Conservation (phyloP, 2,329 filamentous ascomycete species). For the Leptographium lundbergii region DNA sequence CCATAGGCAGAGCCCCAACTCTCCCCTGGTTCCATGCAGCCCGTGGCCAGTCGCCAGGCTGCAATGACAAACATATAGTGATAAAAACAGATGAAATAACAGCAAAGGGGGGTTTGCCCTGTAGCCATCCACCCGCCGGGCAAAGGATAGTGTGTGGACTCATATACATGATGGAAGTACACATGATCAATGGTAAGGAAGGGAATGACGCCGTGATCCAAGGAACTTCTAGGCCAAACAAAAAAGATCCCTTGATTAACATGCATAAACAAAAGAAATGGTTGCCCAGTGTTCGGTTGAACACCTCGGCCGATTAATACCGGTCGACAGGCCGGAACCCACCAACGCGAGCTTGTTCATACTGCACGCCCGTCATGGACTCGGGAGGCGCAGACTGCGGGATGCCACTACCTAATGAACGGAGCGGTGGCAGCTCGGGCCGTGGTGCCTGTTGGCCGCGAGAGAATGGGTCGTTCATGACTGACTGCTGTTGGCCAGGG, state of each 20-base stretch:
- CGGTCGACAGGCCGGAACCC: slow-evolving; percentile 26
- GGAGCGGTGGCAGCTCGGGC: slow-evolving; percentile 43
- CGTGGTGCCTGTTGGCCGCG: slow-evolving; percentile 19
- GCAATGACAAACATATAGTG: not conserved
- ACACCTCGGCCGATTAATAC: not conserved
- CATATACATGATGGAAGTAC: not conserved
- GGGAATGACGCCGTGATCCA: not conserved
- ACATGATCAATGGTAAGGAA: not conserved
- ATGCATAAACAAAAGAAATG: not conserved
- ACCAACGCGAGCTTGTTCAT: slow-evolving; percentile 35
- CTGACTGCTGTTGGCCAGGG: slow-evolving; percentile 9
- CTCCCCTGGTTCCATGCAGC: not conserved
- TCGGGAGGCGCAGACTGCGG: slow-evolving; percentile 27
- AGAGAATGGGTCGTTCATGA: slow-evolving; percentile 15
- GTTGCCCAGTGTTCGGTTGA: not conserved
- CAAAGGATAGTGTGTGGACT: not conserved
- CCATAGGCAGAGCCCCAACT: not conserved
- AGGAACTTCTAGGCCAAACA: not conserved
- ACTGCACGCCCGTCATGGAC: slow-evolving; percentile 55
- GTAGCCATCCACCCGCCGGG: not conserved
- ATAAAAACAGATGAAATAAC: not conserved
- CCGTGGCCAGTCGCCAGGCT: not conserved
- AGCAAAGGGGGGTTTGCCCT: not conserved
- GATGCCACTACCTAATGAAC: slow-evolving; percentile 33
- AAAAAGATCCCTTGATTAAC: not conserved